phyloP scores from a whole-genome alignment of 768 basidiomycete species.

The Mycena pura region DNA sequence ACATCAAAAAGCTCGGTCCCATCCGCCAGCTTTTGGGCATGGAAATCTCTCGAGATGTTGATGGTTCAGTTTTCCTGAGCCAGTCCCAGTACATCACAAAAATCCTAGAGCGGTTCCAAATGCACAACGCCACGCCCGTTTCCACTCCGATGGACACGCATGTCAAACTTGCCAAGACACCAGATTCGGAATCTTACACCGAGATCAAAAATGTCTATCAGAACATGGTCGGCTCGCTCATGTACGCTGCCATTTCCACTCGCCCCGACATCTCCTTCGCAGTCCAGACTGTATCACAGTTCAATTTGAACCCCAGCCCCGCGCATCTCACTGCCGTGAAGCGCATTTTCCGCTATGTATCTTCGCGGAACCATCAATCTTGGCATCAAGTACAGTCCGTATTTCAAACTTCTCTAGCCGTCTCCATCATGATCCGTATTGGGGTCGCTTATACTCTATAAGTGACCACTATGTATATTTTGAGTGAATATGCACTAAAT shows the following conservation, averaged over 20 bases:
- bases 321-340: conserved; percentile 1
- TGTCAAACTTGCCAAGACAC: conserved; percentile 6
- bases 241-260: conserved; percentile 36
- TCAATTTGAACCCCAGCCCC: conserved; percentile 17
- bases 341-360: neutral
- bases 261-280: conserved; percentile 43
- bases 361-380: conserved; percentile 1
- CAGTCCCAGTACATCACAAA: conserved; percentile 27
- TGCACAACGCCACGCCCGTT: conserved; percentile 4
- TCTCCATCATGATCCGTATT: too few species aligned
- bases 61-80: conserved; percentile 23
- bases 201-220: conserved; percentile 28
- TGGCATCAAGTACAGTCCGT: conserved; percentile 3
- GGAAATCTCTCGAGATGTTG: conserved; percentile 24
- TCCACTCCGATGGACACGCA: conserved; percentile 5
- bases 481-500: too few species aligned
- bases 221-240: conserved; percentile 35
- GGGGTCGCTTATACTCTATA: too few species aligned
- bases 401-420: too few species aligned
- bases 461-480: too few species aligned
- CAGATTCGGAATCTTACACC: conserved; percentile 12
- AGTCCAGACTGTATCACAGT: conserved; percentile 34
- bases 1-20: conserved; percentile 26
- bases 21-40: conserved; percentile 31
- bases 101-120: conserved; percentile 21